Percentiles rank a stretch among this genome's conserved stretches.
These are phyloP conservation scores for Crucibulum parvulum DNA, from an alignment of 1,284 basidiomycete genomes.

Conservation along the genomic window DNA sequence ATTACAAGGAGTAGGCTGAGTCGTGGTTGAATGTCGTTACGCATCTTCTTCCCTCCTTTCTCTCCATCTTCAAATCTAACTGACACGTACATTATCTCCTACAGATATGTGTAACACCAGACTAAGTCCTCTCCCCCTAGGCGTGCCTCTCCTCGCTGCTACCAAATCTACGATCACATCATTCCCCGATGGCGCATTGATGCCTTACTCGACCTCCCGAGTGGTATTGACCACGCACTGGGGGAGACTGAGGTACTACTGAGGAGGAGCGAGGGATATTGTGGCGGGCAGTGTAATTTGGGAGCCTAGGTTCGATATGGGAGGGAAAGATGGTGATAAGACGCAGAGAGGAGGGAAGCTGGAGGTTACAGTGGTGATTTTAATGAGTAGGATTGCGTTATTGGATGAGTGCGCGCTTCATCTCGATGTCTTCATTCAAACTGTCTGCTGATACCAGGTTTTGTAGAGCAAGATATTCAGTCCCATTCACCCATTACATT, in stretches of 20 bases:
- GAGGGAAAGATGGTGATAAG: conserved; percentile 63
- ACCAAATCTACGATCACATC: conserved; percentile 57
- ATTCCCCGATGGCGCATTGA: conserved; percentile 45
- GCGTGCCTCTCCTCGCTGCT: conserved; percentile 57
- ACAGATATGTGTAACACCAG: conserved; percentile 71
- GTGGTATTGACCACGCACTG: conserved; percentile 40
- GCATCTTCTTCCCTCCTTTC: conserved; percentile 41
- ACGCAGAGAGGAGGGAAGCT: conserved; percentile 42
- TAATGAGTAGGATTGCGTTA: conserved; percentile 63
- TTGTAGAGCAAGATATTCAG: conserved; percentile 68
- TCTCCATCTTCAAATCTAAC: no score
- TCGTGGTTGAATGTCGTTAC: no score
- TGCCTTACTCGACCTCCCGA: conserved; percentile 42
- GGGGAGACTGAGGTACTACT: conserved; percentile 68
- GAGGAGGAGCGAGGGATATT: conserved; percentile 68
- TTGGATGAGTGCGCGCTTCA: conserved; percentile 64
- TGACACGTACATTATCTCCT: conserved; percentile 37
- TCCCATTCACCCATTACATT: conserved; percentile 44
- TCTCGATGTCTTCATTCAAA: not conserved
- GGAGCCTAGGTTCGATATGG: conserved; percentile 41
- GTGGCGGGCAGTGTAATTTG: conserved; percentile 72
- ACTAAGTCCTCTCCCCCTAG: conserved; percentile 77
- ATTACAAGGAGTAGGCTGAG: no score
- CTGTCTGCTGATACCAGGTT: not conserved
- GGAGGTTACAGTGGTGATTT: conserved; percentile 69